Evolutionary conservation across 2,329 filamentous ascomycete genomes (phyloP), one percentile per base, ranked within the genome.

Genomic region (Penicillium sp.): DNA sequence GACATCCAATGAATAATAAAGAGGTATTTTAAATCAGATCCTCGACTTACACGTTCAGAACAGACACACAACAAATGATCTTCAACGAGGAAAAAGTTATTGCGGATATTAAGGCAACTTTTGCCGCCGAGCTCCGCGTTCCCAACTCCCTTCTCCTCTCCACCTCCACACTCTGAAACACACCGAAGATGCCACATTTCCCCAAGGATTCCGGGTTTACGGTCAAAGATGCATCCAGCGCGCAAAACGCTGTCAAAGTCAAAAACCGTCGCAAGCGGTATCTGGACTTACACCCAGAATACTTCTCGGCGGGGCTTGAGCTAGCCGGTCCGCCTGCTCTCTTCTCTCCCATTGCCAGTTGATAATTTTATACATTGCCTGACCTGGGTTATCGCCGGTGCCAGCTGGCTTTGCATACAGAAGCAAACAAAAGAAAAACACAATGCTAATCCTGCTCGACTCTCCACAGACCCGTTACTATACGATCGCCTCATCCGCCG

Each of bases 181-280:
- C 34, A 48, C 39, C 43, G 22, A 69, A 56, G 37, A 75, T 75
- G 74, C 74, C 73, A 53, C 61, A 65, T 50, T 74, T 75, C 49
- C 72, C 73, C 31, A 70, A 69, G 65, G 67, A 69, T 49, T 66
- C 69, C 11, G 70, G 68, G 7, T 50, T 68, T 24, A 34, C 63
- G 9, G 40, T 20, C 44, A 63, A 62, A 56, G 57, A 60, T 38
- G 29, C 47, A 14, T 50, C 57, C 22, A 42, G 20, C 18, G 47
- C 55, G 53, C 77, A 78, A 46, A 67, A 69, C 20, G 59, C 65
- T 40, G 69, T 90, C 48, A 78, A 80, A 34, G 76, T 84, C 26
- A 90, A 89, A 74, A 95, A 95, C 74, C 82, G 91, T 49, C 84
- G 91, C 14, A 87, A 89, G 62, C 85, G 87, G 66, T 95, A 91